Base-by-base conservation (phyloP, 148 eudicot species). In the Rhododendron ferrugineum region DNA sequence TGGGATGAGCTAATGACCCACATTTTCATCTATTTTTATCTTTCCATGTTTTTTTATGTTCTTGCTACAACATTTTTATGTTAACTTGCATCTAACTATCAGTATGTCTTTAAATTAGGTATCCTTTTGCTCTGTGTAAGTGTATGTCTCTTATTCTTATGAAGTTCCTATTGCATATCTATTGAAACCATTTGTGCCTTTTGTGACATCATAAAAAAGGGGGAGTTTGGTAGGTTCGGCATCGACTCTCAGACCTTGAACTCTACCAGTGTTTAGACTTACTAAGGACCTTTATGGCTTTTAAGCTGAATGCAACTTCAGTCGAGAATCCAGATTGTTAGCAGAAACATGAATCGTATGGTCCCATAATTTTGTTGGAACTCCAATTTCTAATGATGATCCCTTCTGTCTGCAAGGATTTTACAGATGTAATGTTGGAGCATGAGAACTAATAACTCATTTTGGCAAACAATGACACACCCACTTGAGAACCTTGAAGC, bases 401-500 rank as follows among this genome's bases (percentile, higher is more conserved):
- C 58, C 10, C 1, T 22, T 58, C 66, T 58, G 66, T 60, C 26
- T 37, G 40, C 40, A 4, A 37, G 4, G 40, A 37, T 37, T 37
- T 37, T 37, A 37, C 40, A 37, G 4, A 37, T 37, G 40, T 37
- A 37, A 37, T 3, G 40, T 60, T 20, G 66, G 10, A 60, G 66
- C 66, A 60, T 60, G n/a, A 20, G 26, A 58, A 60, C 26, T 60
- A 60, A 5, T 60, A 60, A 60, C 66, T 22, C 66, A 60, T 22
- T 54, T 54, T 54, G 9, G 66, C 9, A 22, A 60, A 60, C 26
- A 58, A 58, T 6, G 6, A 60, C 9, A 22, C 9, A 60, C 66
- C 8, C 66, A 60, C 84, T 58, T 42, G 50, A 78, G 75, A 75
- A 76, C 75, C 79, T 85, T 47, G 68, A 54, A 78, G 78, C 40